These are phyloP conservation scores for Penicillium pulvis DNA, from an alignment of 495 filamentous ascomycete species.

Conservation along the genomic window DNA sequence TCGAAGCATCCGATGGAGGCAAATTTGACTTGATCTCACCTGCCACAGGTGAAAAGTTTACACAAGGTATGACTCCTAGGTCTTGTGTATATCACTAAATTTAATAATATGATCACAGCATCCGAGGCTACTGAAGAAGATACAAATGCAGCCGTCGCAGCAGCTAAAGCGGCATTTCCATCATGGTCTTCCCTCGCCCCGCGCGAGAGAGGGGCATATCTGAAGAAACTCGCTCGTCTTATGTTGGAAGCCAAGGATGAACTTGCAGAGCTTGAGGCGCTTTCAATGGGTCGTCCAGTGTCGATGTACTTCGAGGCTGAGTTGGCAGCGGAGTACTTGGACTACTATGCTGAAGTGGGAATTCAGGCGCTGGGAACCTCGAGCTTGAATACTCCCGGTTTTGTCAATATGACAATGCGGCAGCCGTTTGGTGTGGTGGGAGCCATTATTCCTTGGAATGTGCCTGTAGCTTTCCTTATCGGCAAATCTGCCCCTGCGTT, in stretches of 20 bases:
- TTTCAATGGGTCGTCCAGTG: slow-evolving; percentile 33
- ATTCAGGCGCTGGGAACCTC: slow-evolving; percentile 42
- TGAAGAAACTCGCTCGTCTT: slow-evolving; percentile 56
- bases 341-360: slow-evolving; percentile 28
- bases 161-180: slow-evolving; percentile 62
- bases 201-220: slow-evolving; percentile 37
- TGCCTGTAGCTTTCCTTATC: slow-evolving; percentile 30
- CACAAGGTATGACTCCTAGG: slow-evolving; percentile 9
- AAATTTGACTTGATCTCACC: slow-evolving; percentile 20
- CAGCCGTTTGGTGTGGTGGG: slow-evolving; percentile 40
- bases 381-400: slow-evolving; percentile 59
- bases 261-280: slow-evolving; percentile 50
- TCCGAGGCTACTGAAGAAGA: slow-evolving; percentile 52
- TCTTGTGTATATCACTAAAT: not conserved
- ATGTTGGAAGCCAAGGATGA: slow-evolving; percentile 48
- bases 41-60: slow-evolving; percentile 20
- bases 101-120: slow-evolving; percentile 18
- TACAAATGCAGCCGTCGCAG: slow-evolving; percentile 57
- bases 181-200: slow-evolving; percentile 55
- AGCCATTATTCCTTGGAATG: slow-evolving; percentile 41
- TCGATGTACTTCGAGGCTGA: slow-evolving; percentile 27
- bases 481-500: slow-evolving; percentile 58
- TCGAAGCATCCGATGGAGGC: slow-evolving; percentile 25
- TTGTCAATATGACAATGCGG: slow-evolving; percentile 46
- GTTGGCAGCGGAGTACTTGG: slow-evolving; percentile 18